A percentile compares a stretch with the other conserved stretches of the same genome.
These are phyloP conservation scores for Rutstroemia sp. DNA, from an alignment of 2,329 filamentous ascomycete species.

Conservation along the genomic window DNA sequence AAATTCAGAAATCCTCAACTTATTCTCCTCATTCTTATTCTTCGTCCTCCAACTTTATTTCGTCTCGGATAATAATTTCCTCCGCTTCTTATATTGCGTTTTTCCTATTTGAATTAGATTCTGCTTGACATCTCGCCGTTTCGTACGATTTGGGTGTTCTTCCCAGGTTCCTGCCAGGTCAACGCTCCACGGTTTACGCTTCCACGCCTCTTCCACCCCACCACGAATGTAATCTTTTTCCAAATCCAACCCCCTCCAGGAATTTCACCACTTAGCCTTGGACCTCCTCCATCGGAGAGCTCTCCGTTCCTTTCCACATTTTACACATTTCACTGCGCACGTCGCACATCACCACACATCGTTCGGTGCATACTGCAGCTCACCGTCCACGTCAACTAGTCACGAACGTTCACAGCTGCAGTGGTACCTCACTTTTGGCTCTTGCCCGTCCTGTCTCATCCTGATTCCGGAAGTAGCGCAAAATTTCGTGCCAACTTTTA, in stretches of 20 bases:
- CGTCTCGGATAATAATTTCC: no score
- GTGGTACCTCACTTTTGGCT: slow-evolving; percentile 25
- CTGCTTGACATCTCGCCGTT: no score
- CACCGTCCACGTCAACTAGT: slow-evolving; percentile 22
- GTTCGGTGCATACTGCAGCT: slow-evolving; percentile 18
- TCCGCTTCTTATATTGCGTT: no score
- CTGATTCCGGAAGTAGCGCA: slow-evolving; percentile 18
- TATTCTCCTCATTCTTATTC: no score
- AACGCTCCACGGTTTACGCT: no score
- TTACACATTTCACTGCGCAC: slow-evolving; percentile 8
- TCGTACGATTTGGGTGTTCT: no score
- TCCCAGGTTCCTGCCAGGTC: no score
- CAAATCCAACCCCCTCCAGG: not conserved
- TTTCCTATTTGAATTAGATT: no score
- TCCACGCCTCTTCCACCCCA: not conserved
- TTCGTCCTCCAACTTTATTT: no score
- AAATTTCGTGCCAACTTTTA: slow-evolving; percentile 2
- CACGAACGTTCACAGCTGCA: slow-evolving; percentile 24
- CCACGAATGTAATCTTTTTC: not conserved
- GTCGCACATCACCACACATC: slow-evolving; percentile 18
- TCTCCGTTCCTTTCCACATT: slow-evolving; percentile 1
- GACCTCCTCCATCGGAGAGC: slow-evolving; percentile 1
- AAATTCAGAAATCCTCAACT: no score
- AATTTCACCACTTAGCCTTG: slow-evolving; percentile 2
- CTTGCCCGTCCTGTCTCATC: slow-evolving; percentile 21